Evolutionary conservation across 2,329 filamentous ascomycete species (phyloP).

Genomic region (Calonectria hawksworthii): DNA sequence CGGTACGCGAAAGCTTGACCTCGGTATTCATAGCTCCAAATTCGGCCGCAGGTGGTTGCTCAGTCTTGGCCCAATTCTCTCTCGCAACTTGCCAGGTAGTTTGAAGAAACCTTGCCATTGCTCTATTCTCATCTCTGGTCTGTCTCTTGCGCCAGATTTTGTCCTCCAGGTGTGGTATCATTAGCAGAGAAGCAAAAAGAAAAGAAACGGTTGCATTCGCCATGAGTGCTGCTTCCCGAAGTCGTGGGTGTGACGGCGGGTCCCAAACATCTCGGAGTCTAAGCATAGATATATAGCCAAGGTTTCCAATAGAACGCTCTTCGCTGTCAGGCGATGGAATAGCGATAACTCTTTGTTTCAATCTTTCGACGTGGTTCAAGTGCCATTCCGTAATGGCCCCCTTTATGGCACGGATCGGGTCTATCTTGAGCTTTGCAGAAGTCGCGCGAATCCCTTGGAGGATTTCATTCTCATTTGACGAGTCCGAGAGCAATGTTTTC

Average conservation of each 20-base stretch:
- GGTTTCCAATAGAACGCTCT: conserved; percentile 32
- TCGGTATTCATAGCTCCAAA: conserved; percentile 39
- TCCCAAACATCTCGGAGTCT: conserved; percentile 27
- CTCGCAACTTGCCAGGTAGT: conserved; percentile 34
- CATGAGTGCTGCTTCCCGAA: conserved; percentile 33
- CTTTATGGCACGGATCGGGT: conserved; percentile 27
- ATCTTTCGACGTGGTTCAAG: conserved; percentile 26
- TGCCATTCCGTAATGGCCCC: conserved; percentile 40
- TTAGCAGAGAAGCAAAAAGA: conserved; percentile 38
- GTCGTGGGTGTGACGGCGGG: conserved; percentile 31
- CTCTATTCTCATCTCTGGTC: neutral
- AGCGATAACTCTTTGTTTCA: conserved; percentile 28
- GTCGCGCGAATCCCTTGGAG: conserved; percentile 25
- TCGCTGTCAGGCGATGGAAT: neutral
- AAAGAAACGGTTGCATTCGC: conserved; percentile 36
- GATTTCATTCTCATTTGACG: conserved; percentile 28
- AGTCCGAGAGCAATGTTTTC: neutral
- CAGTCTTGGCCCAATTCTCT: conserved; percentile 12
- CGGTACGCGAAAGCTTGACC: conserved; percentile 34
- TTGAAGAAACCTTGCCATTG: conserved; percentile 28
- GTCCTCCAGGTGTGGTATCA: conserved; percentile 30
- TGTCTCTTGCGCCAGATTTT: conserved; percentile 10
- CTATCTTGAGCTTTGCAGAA: neutral
- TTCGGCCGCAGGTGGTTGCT: conserved; percentile 30
- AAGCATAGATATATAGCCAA: conserved; percentile 46